These are phyloP conservation scores for Berberis thunbergii DNA, from an alignment of 164 flowering plant species.

Conservation along the genomic window DNA sequence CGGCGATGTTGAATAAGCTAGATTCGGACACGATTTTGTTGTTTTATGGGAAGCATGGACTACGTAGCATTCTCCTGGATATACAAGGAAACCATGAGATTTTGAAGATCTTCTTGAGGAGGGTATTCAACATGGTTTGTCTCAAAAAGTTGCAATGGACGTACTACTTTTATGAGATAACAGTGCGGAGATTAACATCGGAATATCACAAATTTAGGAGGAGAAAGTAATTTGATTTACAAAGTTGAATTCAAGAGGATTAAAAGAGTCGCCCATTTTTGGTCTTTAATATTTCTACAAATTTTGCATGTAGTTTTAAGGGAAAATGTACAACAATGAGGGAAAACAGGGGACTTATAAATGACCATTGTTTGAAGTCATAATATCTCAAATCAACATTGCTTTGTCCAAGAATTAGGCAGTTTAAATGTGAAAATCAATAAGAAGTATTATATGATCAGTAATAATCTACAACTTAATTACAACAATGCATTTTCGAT, in stretches of 20 bases:
- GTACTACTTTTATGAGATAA: conserved; percentile 50
- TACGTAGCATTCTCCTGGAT: conserved; percentile 67
- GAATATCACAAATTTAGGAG: conserved; percentile 10
- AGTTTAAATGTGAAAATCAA: no score
- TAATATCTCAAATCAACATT: no score
- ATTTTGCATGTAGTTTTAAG: no score
- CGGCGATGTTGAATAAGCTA: conserved; percentile 42
- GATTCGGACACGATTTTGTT: conserved; percentile 40
- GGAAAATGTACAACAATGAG: no score
- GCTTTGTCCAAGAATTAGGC: no score
- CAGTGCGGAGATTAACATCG: conserved; percentile 6
- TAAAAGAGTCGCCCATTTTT: conserved; percentile 20
- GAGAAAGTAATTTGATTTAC: conserved; percentile 16
- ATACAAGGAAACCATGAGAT: conserved; percentile 33
- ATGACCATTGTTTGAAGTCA: no score
- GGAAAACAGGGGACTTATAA: no score
- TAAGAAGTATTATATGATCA: no score
- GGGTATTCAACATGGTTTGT: conserved; percentile 37
- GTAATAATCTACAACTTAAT: no score
- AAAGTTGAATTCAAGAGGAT: conserved; percentile 26
- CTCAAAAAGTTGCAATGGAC: conserved; percentile 67
- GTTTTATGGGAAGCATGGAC: conserved; percentile 42
- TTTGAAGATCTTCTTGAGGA: conserved; percentile 40
- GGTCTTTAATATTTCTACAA: no score
- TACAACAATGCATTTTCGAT: no score